Conservation (phyloP, 805 yeast genomes). For the Saccharomycopsis amapae region DNA sequence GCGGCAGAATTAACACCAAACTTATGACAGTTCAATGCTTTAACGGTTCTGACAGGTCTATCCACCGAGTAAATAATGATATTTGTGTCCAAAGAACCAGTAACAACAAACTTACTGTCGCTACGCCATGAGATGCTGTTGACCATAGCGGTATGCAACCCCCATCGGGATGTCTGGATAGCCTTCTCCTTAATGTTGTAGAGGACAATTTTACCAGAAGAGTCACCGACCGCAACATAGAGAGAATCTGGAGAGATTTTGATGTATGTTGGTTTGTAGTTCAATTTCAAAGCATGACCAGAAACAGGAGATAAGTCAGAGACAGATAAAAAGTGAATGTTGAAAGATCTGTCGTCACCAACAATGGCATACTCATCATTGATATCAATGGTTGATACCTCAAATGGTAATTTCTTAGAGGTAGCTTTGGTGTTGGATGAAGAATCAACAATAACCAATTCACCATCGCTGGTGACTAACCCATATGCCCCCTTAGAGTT, state of each 20-base stretch:
- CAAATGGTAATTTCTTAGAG: constrained; percentile 29
- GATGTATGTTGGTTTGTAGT: constrained; percentile 42
- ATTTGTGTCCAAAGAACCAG: constrained; percentile 81
- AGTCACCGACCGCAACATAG: constrained; percentile 78
- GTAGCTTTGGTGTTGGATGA: constrained; percentile 22
- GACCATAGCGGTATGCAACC: constrained; percentile 84
- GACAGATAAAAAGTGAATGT: constrained; percentile 35
- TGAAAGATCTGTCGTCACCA: constrained; percentile 38
- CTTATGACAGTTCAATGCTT: constrained; percentile 74
- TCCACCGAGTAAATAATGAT: constrained; percentile 73
- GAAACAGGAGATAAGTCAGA: constrained; percentile 28
- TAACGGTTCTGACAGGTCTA: constrained; percentile 70
- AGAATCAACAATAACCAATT: constrained; percentile 28
- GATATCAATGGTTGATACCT: constrained; percentile 42
- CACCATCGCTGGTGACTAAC: constrained; percentile 40
- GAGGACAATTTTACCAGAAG: constrained; percentile 76
- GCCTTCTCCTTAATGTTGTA: constrained; percentile 48
- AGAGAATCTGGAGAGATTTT: constrained; percentile 64
- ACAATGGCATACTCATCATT: constrained; percentile 40
- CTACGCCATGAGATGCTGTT: constrained; percentile 72
- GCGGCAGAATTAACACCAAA: constrained; percentile 72
- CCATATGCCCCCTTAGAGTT: constrained; percentile 32
- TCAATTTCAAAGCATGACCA: constrained; percentile 11
- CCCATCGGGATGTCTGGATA: constrained; percentile 84
- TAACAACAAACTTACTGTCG: constrained; percentile 64